Conservation (phyloP, 805 yeast species). For the Metschnikowia continentalis region DNA sequence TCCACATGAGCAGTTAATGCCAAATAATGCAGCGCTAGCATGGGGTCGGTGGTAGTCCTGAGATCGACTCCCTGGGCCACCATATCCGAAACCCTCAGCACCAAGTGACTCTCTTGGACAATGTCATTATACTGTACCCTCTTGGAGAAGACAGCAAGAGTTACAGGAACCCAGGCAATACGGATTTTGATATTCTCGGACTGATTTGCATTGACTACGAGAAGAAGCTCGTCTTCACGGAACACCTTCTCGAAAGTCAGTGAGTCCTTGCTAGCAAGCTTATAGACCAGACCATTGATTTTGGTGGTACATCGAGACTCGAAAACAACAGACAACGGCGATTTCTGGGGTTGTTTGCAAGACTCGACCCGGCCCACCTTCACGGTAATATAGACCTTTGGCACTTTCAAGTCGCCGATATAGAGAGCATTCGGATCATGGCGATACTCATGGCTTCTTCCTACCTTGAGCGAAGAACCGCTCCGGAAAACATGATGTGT, state of each 20-base stretch:
- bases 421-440: conserved; percentile 19
- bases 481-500: conserved; percentile 11
- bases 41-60: conserved; percentile 16
- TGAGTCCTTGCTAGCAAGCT: conserved; percentile 15
- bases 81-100: conserved; percentile 8
- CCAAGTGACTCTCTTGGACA: conserved; percentile 13
- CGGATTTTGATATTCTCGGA: conserved; percentile 14
- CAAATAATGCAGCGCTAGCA: conserved; percentile 23
- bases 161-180: conserved; percentile 22
- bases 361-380: conserved; percentile 3
- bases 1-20: conserved; percentile 13
- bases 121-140: conserved; percentile 12
- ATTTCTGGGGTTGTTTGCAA: conserved; percentile 3
- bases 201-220: conserved; percentile 17
- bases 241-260: conserved; percentile 10
- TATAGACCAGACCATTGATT: conserved; percentile 24
- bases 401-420: conserved; percentile 27
- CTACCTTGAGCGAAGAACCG: conserved; percentile 18
- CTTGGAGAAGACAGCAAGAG: conserved; percentile 13
- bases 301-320: conserved; percentile 29
- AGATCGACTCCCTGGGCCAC: conserved; percentile 17
- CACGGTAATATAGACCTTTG: conserved; percentile 28
- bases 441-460: conserved; percentile 26
- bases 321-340: conserved; percentile 21
- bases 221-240: conserved; percentile 4